A percentile compares a stretch with the other conserved stretches of the same genome.
Evolutionary conservation across 441 rosid genomes (phyloP).

Genomic region (Gossypium trilobum): DNA sequence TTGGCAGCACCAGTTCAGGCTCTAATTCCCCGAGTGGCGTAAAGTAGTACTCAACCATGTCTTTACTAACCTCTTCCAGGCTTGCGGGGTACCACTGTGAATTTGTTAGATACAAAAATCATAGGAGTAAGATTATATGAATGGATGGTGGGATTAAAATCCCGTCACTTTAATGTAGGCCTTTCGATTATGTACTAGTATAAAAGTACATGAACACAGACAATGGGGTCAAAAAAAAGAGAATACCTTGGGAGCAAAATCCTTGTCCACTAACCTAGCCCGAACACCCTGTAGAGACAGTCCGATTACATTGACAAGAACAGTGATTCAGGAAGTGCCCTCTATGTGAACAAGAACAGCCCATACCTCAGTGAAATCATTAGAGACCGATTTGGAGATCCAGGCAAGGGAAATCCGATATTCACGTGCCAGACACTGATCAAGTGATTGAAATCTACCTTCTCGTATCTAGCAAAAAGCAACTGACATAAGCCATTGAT

Average conservation of each 20-base stretch:
- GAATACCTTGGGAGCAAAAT: slow-evolving; percentile 85
- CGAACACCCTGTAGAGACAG: slow-evolving; percentile 51
- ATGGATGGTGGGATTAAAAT: neutral
- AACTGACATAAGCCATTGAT: slow-evolving; percentile 1
- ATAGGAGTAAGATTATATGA: neutral
- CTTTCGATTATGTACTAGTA: neutral
- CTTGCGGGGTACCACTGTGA: slow-evolving; percentile 87
- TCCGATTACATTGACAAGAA: neutral
- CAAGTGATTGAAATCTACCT: slow-evolving; percentile 81
- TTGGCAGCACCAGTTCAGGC: slow-evolving; percentile 67
- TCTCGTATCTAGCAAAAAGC: slow-evolving; percentile 51
- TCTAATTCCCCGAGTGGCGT: slow-evolving; percentile 37
- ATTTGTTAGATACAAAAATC: neutral
- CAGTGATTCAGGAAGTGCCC: neutral
- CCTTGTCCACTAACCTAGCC: slow-evolving; percentile 66
- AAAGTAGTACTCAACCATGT: slow-evolving; percentile 68
- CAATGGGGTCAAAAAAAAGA: neutral
- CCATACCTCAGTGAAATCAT: slow-evolving; percentile 62
- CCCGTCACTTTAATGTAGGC: neutral
- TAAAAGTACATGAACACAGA: neutral
- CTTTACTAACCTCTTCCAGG: slow-evolving; percentile 57
- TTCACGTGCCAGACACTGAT: slow-evolving; percentile 75
- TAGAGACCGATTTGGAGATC: slow-evolving; percentile 45
- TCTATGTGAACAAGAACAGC: neutral
- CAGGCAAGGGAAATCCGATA: slow-evolving; percentile 52